Evolutionary conservation across 202 grass and related monocot genomes (phyloP).

Genomic region (Elaeis oleifera): DNA sequence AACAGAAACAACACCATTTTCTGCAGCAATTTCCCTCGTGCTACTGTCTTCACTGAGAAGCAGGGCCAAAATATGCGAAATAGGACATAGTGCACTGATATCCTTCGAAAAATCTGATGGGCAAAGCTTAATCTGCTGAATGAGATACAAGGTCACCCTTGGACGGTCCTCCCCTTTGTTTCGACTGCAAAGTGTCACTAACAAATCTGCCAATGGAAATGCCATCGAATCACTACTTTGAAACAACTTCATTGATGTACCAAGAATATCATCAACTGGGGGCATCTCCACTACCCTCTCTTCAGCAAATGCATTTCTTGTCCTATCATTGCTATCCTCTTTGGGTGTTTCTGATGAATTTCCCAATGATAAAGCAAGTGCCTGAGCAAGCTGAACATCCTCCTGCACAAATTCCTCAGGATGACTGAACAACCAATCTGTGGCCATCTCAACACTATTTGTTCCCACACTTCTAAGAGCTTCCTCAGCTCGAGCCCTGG

Average conservation of each 20-base stretch:
- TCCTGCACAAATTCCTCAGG: slow-evolving; percentile 78
- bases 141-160: slow-evolving; percentile 39
- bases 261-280: slow-evolving; percentile 57
- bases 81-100: slow-evolving; percentile 30
- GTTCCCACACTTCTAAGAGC: slow-evolving; percentile 59
- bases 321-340: slow-evolving; percentile 40
- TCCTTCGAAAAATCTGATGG: slow-evolving; percentile 34
- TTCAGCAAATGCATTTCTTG: slow-evolving; percentile 26
- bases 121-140: slow-evolving; percentile 49
- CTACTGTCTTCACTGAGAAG: slow-evolving; percentile 52
- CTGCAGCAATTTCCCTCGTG: slow-evolving; percentile 46
- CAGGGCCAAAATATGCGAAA: slow-evolving; percentile 45
- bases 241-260: slow-evolving; percentile 43
- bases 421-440: slow-evolving; percentile 86
- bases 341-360: slow-evolving; percentile 41
- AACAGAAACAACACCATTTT: slow-evolving; percentile 33
- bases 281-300: slow-evolving; percentile 23
- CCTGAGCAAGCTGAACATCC: slow-evolving; percentile 79
- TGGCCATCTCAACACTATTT: slow-evolving; percentile 76
- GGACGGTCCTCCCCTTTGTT: slow-evolving; percentile 49
- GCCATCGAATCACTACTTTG: slow-evolving; percentile 37
- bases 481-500: slow-evolving; percentile 63
- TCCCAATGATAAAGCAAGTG: slow-evolving; percentile 70
- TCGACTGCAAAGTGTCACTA: slow-evolving; percentile 53
- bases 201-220: slow-evolving; percentile 56